These are phyloP conservation scores for Delphinella strobiligena DNA, from an alignment of 2,329 filamentous ascomycete genomes.

Conservation along the genomic window DNA sequence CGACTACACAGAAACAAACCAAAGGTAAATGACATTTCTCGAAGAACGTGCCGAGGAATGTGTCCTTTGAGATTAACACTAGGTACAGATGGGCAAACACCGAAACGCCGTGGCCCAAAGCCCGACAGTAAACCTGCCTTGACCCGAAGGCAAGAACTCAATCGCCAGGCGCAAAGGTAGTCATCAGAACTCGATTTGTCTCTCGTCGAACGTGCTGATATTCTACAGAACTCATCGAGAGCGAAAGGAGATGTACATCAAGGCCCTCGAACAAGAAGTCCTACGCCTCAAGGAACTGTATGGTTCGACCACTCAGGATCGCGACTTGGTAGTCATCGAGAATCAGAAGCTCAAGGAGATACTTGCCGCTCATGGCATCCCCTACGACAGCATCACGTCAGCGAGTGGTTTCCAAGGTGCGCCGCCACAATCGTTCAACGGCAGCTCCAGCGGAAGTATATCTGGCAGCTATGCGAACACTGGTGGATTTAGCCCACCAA, in stretches of 20 bases:
- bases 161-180: slow-evolving; percentile 90
- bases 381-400: slow-evolving; percentile 34
- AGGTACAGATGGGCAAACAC: slow-evolving; percentile 67
- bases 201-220: slow-evolving; percentile 12
- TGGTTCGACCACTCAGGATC: slow-evolving; percentile 60
- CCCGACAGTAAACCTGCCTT: slow-evolving; percentile 91
- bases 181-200: slow-evolving; percentile 8
- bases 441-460: slow-evolving; percentile 42
- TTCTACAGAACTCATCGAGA: slow-evolving; percentile 75
- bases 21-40: slow-evolving; percentile 42
- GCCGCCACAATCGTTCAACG: slow-evolving; percentile 22
- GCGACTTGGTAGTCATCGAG: slow-evolving; percentile 63
- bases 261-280: slow-evolving; percentile 83
- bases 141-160: slow-evolving; percentile 84
- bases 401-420: slow-evolving; percentile 12
- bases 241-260: slow-evolving; percentile 92
- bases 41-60: neutral
- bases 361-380: slow-evolving; percentile 46
- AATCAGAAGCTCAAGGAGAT: slow-evolving; percentile 62
- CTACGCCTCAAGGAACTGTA: slow-evolving; percentile 79
- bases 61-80: no score
- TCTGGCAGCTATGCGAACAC: slow-evolving; percentile 49
- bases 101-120: slow-evolving; percentile 87
- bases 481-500: slow-evolving; percentile 34
- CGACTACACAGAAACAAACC: slow-evolving; percentile 59